Conservation (phyloP, 2,329 filamentous ascomycete genomes). For the Camillea tinctor region DNA sequence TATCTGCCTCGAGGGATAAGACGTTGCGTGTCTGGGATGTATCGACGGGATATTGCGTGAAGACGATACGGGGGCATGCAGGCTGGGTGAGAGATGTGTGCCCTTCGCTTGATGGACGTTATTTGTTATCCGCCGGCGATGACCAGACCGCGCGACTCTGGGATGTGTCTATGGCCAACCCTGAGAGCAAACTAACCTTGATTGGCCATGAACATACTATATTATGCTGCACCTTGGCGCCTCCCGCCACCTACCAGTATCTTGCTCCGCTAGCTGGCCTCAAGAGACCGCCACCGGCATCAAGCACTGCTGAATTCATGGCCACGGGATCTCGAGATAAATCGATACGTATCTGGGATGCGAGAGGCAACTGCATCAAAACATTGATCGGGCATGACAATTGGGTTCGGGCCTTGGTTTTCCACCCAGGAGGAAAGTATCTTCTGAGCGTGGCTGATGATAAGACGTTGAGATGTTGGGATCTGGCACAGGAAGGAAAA, state of each 20-base stretch:
- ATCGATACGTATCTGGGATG: constrained; percentile 86
- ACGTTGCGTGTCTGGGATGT: constrained; percentile 89
- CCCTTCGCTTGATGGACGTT: constrained; percentile 80
- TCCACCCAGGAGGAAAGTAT: constrained; percentile 91
- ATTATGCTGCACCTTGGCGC: constrained; percentile 85
- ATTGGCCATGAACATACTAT: constrained; percentile 84
- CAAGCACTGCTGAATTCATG: constrained; percentile 79
- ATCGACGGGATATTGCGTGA: constrained; percentile 87
- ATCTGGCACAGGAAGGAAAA: constrained; percentile 84
- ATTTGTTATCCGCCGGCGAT: constrained; percentile 77
- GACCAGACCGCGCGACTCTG: constrained; percentile 81
- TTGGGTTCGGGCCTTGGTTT: constrained; percentile 83
- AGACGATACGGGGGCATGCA: constrained; percentile 80
- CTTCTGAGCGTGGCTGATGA: constrained; percentile 84
- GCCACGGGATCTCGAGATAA: constrained; percentile 90
- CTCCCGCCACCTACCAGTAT: constrained; percentile 73
- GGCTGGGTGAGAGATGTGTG: constrained; percentile 91
- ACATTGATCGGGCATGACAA: constrained; percentile 88
- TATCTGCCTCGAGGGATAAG: constrained; percentile 82
- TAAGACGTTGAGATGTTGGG: constrained; percentile 92
- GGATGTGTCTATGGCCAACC: constrained; percentile 69
- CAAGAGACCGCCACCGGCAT: constrained; percentile 75
- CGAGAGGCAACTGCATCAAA: constrained; percentile 79
- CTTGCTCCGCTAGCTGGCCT: constrained; percentile 75
- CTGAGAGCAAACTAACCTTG: constrained; percentile 75